These are phyloP conservation scores for Pseudocercospora macadamiae DNA, from an alignment of 2,329 filamentous ascomycete species.

Conservation along the genomic window DNA sequence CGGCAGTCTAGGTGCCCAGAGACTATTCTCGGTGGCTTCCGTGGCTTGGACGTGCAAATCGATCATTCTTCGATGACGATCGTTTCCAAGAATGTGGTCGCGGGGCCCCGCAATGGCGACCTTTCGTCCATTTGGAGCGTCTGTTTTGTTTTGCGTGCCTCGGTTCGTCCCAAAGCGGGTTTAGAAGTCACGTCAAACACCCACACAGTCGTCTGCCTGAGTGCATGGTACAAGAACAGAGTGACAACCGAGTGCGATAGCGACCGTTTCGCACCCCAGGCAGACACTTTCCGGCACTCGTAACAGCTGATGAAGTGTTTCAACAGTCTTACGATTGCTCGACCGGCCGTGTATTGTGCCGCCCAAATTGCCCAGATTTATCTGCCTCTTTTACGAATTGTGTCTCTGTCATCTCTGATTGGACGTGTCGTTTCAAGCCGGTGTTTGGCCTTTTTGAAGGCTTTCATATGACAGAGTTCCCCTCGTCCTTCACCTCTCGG, in stretches of 20 bases:
- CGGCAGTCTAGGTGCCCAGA: constrained; percentile 5
- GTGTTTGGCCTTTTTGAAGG: not conserved
- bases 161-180: constrained; percentile 1
- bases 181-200: constrained; percentile 4
- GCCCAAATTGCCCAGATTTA: too few species aligned
- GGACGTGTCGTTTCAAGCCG: not conserved
- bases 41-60: constrained; percentile 11
- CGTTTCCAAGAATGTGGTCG: constrained; percentile 8
- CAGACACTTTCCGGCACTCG: constrained; percentile 6
- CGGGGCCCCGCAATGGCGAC: constrained; percentile 14
- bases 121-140: constrained; percentile 10
- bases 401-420: not conserved
- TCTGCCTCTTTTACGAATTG: not conserved
- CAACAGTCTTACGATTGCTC: not conserved
- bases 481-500: not conserved
- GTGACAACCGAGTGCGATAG: constrained; percentile 8
- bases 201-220: not conserved
- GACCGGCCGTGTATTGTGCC: not conserved
- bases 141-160: constrained; percentile 11
- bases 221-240: not conserved
- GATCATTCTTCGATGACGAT: constrained; percentile 9
- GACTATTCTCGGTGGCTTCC: constrained; percentile 7
- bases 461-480: not conserved
- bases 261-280: constrained; percentile 8
- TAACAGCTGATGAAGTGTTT: not conserved